These are phyloP conservation scores for Turritis glabra DNA, from an alignment of 345 rosid species.

Conservation along the genomic window DNA sequence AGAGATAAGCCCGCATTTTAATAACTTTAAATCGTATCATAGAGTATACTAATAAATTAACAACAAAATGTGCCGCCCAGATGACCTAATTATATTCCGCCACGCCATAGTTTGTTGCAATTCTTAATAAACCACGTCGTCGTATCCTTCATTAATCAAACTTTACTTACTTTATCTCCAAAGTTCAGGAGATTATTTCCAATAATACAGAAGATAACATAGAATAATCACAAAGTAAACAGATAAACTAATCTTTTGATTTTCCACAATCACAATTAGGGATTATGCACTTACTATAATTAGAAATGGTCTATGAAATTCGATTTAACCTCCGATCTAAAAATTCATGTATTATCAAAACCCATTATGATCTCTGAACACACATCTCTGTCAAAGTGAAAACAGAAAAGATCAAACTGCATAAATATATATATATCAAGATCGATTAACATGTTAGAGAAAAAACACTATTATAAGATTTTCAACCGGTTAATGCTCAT, in stretches of 20 bases:
- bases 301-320: slow-evolving; percentile 6
- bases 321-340: background rate
- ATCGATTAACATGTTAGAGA: slow-evolving; percentile 35
- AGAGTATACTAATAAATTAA: background rate
- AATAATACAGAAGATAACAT: slow-evolving; percentile 31
- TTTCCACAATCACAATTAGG: background rate
- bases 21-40: background rate
- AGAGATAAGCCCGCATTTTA: slow-evolving; percentile 39
- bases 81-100: slow-evolving; percentile 32
- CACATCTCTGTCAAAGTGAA: slow-evolving; percentile 14
- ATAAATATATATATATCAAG: slow-evolving; percentile 3
- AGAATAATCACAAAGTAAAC: background rate
- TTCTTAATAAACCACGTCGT: slow-evolving; percentile 24
- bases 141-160: slow-evolving; percentile 27
- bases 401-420: slow-evolving; percentile 2
- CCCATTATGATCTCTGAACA: slow-evolving; percentile 11
- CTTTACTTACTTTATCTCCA: background rate
- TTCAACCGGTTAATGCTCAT: slow-evolving; percentile 31
- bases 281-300: slow-evolving; percentile 12
- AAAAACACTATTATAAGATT: slow-evolving; percentile 7
- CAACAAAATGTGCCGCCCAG: slow-evolving; percentile 32
- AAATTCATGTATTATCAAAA: background rate
- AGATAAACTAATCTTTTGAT: slow-evolving; percentile 26
- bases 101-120: slow-evolving; percentile 33
- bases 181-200: slow-evolving; percentile 36